phyloP scores from a whole-genome alignment of 2,329 filamentous ascomycete genomes.

The Colletotrichum sp. region DNA sequence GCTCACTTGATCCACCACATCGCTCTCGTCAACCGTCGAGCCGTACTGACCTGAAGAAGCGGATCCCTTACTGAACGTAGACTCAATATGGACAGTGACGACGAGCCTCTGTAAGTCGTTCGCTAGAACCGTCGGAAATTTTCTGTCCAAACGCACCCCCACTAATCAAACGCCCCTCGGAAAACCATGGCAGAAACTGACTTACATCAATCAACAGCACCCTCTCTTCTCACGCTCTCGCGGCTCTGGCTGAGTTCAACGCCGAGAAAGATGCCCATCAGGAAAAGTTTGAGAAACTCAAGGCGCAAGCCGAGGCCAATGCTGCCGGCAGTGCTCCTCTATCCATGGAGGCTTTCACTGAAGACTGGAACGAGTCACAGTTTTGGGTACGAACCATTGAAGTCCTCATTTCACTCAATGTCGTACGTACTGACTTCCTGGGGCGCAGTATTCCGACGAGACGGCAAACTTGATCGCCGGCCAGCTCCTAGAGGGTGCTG shows the following conservation, averaged over 20 bases:
- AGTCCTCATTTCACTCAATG: background rate
- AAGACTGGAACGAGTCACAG: slow-evolving; percentile 85
- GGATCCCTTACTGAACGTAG: background rate
- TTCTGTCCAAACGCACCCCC: background rate
- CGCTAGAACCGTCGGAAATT: background rate
- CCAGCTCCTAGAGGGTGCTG: slow-evolving; percentile 68
- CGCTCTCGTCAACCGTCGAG: background rate
- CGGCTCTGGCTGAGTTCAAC: slow-evolving; percentile 77
- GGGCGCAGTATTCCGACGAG: slow-evolving; percentile 70
- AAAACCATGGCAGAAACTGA: background rate
- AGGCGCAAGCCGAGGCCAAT: slow-evolving; percentile 61
- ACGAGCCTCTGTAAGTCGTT: slow-evolving; percentile 54
- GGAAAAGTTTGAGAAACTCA: slow-evolving; percentile 72
- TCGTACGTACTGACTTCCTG: background rate
- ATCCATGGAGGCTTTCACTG: slow-evolving; percentile 73
- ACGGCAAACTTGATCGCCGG: slow-evolving; percentile 70
- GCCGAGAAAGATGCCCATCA: slow-evolving; percentile 71
- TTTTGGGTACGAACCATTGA: slow-evolving; percentile 69
- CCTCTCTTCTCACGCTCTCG: slow-evolving; percentile 70
- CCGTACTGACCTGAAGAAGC: background rate
- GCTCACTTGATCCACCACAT: background rate
- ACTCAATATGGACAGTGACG: slow-evolving; percentile 39
- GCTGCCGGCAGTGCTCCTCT: slow-evolving; percentile 22
- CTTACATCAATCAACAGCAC: slow-evolving; percentile 43
- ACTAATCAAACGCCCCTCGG: background rate